These are phyloP conservation scores for Aspergillus flavus DNA, from an alignment of 2,329 filamentous ascomycete genomes.

Conservation along the genomic window DNA sequence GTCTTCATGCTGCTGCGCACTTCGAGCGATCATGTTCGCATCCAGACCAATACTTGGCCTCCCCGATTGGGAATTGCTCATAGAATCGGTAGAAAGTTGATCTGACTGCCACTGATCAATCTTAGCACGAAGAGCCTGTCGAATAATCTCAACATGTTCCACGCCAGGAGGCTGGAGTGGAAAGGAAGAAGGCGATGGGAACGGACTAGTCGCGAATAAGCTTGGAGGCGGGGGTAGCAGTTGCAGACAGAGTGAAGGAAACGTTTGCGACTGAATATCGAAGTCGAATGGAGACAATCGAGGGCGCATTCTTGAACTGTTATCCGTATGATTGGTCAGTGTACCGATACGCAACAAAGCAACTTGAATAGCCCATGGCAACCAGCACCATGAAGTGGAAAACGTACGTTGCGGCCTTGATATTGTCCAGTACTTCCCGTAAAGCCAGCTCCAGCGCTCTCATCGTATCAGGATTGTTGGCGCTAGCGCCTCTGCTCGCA, in stretches of 20 bases:
- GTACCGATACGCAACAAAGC: constrained; percentile 12
- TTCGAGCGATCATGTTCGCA: constrained; percentile 43
- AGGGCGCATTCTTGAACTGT: constrained; percentile 48
- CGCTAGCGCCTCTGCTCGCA: constrained; percentile 65
- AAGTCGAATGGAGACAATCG: constrained; percentile 67
- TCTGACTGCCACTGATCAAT: constrained; percentile 67
- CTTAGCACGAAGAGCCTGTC: constrained; percentile 66
- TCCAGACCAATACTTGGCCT: constrained; percentile 32
- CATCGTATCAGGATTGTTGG: constrained; percentile 76
- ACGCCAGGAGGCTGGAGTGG: constrained; percentile 74
- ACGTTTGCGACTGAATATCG: constrained; percentile 81
- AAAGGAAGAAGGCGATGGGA: constrained; percentile 78
- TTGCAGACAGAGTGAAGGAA: constrained; percentile 80
- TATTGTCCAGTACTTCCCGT: constrained; percentile 77
- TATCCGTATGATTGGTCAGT: constrained; percentile 11
- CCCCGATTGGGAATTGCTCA: constrained; percentile 50
- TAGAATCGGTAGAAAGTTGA: constrained; percentile 34
- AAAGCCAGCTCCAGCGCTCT: constrained; percentile 82
- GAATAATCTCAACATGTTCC: constrained; percentile 73
- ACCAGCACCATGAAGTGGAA: background rate
- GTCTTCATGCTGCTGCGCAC: constrained; percentile 65
- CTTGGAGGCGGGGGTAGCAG: constrained; percentile 80
- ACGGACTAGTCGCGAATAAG: constrained; percentile 77
- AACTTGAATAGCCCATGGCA: constrained; percentile 4
- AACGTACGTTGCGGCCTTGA: constrained; percentile 78